Evolutionary conservation across 2,329 filamentous ascomycete species (phyloP).

Genomic region (Eutypa lata): DNA sequence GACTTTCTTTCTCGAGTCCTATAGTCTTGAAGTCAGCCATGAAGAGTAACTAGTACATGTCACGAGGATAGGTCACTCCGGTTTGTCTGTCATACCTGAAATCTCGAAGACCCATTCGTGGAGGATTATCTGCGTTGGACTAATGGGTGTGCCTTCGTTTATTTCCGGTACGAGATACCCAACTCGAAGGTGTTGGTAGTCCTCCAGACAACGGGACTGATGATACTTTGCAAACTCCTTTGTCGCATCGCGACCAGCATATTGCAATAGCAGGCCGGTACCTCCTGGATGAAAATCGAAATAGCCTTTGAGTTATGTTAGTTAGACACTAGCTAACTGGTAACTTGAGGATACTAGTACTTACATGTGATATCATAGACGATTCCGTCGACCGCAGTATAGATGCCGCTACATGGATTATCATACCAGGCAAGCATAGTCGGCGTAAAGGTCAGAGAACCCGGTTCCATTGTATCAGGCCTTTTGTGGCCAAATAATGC

Average conservation of each 20-base stretch:
- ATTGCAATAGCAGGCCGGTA: conserved; percentile 2
- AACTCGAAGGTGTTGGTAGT: conserved; percentile 6
- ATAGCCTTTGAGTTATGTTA: too few species aligned
- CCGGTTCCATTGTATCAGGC: not conserved
- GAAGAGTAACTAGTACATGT: too few species aligned
- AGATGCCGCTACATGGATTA: conserved; percentile 11
- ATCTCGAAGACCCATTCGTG: conserved; percentile 18
- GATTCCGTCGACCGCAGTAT: conserved; percentile 8
- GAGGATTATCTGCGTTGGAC: conserved; percentile 8
- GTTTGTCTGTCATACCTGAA: too few species aligned
- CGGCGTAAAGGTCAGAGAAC: conserved; percentile 4
- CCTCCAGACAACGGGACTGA: not conserved
- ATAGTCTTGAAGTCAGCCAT: too few species aligned
- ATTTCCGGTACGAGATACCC: conserved; percentile 14
- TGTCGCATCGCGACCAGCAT: conserved; percentile 9
- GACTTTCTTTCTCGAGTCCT: conserved; percentile 4
- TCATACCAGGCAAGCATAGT: conserved; percentile 13
- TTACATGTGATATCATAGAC: conserved; percentile 15
- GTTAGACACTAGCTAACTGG: not conserved
- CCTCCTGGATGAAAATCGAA: conserved; percentile 15
- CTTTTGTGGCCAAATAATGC: not conserved
- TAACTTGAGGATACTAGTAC: not conserved
- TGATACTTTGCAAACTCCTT: conserved; percentile 8
- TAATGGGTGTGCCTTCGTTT: not conserved
- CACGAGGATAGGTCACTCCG: too few species aligned